phyloP scores from a whole-genome alignment of 2,329 filamentous ascomycete species.

The Alternaria rosae region DNA sequence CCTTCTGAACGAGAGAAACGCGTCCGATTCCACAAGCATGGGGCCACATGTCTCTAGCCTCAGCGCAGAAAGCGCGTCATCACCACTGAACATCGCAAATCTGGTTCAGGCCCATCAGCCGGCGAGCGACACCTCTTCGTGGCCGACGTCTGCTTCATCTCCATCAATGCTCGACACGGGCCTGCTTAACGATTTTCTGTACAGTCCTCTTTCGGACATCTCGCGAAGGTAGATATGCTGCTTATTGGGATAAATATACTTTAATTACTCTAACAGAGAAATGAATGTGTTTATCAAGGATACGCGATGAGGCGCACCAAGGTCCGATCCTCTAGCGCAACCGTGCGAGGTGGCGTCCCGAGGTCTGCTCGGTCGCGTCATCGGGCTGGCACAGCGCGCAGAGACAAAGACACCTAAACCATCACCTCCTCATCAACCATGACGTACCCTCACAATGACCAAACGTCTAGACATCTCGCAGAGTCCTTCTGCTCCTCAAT shows the following conservation, averaged over 20 bases:
- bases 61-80: neutral
- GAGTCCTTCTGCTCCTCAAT: neutral
- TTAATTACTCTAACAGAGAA: neutral
- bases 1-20: neutral
- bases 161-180: neutral
- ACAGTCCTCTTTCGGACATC: neutral
- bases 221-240: neutral
- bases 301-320: neutral
- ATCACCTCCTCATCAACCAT: neutral
- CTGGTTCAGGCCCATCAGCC: neutral
- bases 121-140: neutral
- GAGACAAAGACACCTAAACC: neutral
- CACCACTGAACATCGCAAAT: neutral
- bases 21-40: neutral
- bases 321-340: neutral
- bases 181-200: neutral
- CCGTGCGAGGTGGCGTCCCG: neutral
- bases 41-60: neutral
- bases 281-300: neutral
- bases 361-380: neutral
- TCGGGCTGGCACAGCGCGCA: neutral
- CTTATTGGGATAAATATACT: neutral
- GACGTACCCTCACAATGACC: neutral
- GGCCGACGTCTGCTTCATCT: neutral
- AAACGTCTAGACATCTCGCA: neutral